Base-by-base conservation (phyloP, 768 basidiomycete species). In the Zangia roseola region DNA sequence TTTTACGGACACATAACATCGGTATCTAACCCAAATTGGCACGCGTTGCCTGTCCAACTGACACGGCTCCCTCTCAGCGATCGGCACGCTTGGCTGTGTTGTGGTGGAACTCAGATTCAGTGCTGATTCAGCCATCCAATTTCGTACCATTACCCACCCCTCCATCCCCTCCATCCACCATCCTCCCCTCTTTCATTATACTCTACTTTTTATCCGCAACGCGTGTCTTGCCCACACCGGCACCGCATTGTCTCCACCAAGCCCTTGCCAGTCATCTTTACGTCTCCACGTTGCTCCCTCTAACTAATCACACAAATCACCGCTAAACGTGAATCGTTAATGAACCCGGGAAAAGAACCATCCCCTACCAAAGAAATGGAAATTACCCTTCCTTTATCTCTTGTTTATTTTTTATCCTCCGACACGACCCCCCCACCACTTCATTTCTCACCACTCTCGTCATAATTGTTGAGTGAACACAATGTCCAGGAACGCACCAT, bases 31-130 rank as follows among this genome's bases (percentile, higher is more conserved):
- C 45, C 62, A 37, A 67, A 31, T 8, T 1, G 64, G 64, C 13
- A 58, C 60, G 64, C 30, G 64, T 68, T 57, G 53, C 61, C 61
- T 66, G 52, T 50, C 53, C 62, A 59, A 64, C 59, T 67, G 62
- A 67, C 63, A 63, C 65, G 43, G 35, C 52, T 52, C 57, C 45
- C 42, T 45, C 58, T 52, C 66, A 55, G 61, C 61, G 64, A 65
- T 65, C 56, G 63, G 64, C 64, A 66, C 57, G 28, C 41, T 41
- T 16, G 59, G 57, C 62, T 62, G 62, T 63, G 61, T 49, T 24
- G n/a, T 20, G 44, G 20, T 30, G 34, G 45, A 56, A 49, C 51
- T 60, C 57, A 59, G 54, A 64, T 54, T 54, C 24, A 23, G 23
- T 42, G 62, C 62, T 62, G 59, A 62, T 47, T 63, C 59, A 62